Percentiles rank a stretch among this genome's conserved stretches.
These are phyloP conservation scores for Sporothrix inflata DNA, from an alignment of 2,329 filamentous ascomycete species.

Conservation along the genomic window DNA sequence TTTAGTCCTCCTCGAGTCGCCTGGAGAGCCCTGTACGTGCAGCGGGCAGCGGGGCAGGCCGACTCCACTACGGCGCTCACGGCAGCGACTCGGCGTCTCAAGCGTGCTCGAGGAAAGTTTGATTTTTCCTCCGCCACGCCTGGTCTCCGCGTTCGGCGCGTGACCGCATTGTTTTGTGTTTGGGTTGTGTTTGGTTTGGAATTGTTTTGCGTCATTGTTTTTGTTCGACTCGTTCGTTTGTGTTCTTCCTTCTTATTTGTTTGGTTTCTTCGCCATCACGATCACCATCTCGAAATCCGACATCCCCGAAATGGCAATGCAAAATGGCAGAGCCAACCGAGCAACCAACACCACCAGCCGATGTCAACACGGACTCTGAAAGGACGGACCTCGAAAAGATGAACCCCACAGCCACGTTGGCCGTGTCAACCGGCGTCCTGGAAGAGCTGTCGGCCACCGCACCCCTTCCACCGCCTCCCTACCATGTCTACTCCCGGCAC, in stretches of 20 bases:
- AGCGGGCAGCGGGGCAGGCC: background rate
- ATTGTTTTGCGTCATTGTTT: slow-evolving; percentile 36
- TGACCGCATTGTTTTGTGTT: background rate
- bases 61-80: background rate
- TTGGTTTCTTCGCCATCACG: too few relatives aligned
- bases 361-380: background rate
- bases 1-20: too few relatives aligned
- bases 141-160: background rate
- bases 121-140: background rate
- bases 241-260: background rate
- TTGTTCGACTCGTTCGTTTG: background rate
- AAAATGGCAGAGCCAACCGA: background rate
- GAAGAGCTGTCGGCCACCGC: background rate
- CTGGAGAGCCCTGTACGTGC: background rate
- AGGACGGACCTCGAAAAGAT: background rate
- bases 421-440: background rate
- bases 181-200: slow-evolving; percentile 39
- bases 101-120: too few relatives aligned
- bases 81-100: slow-evolving; percentile 9
- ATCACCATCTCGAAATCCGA: background rate
- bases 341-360: background rate
- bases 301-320: background rate
- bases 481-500: slow-evolving; percentile 36
- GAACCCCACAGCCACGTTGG: background rate
- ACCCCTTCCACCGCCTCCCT: slow-evolving; percentile 27